Evolutionary conservation across 2,329 filamentous ascomycete species (phyloP).

Genomic region (Escovopsis sp.): DNA sequence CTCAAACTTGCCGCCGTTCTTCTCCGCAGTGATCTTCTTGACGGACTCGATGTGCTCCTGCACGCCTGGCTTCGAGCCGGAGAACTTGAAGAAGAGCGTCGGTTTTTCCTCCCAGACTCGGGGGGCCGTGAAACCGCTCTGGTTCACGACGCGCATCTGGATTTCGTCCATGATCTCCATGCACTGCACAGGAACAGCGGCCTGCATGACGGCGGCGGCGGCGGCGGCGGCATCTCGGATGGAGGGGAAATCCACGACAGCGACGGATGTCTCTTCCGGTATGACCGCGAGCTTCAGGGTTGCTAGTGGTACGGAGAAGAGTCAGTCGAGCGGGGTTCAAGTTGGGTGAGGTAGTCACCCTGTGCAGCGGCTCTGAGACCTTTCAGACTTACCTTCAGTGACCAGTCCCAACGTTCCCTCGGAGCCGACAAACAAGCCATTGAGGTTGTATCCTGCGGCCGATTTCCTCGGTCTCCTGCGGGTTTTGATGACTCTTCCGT

Average conservation of each 20-base stretch:
- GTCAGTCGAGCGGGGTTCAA: neutral
- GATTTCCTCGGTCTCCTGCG: constrained; percentile 64
- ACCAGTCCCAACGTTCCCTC: constrained; percentile 72
- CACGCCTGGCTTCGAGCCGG: constrained; percentile 64
- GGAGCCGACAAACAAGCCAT: constrained; percentile 63
- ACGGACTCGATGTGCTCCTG: constrained; percentile 61
- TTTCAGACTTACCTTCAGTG: constrained; percentile 41
- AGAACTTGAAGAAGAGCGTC: constrained; percentile 76
- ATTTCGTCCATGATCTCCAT: constrained; percentile 86
- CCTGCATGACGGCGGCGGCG: constrained; percentile 61
- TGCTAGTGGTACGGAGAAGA: constrained; percentile 23
- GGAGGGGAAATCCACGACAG: constrained; percentile 63
- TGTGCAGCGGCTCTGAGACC: neutral
- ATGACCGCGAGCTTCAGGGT: constrained; percentile 68
- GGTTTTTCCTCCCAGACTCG: constrained; percentile 60
- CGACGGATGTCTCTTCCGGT: constrained; percentile 62
- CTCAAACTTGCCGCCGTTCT: constrained; percentile 55
- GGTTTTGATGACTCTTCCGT: constrained; percentile 68
- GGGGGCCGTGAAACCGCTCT: constrained; percentile 53
- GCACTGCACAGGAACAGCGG: constrained; percentile 57
- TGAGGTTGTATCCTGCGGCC: constrained; percentile 72
- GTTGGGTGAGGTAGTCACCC: neutral
- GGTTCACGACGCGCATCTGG: constrained; percentile 72
- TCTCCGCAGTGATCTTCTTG: constrained; percentile 47
- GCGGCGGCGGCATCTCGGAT: constrained; percentile 64